These are phyloP conservation scores for Cyberlindnera maritima DNA, from an alignment of 805 yeast species.

Conservation along the genomic window DNA sequence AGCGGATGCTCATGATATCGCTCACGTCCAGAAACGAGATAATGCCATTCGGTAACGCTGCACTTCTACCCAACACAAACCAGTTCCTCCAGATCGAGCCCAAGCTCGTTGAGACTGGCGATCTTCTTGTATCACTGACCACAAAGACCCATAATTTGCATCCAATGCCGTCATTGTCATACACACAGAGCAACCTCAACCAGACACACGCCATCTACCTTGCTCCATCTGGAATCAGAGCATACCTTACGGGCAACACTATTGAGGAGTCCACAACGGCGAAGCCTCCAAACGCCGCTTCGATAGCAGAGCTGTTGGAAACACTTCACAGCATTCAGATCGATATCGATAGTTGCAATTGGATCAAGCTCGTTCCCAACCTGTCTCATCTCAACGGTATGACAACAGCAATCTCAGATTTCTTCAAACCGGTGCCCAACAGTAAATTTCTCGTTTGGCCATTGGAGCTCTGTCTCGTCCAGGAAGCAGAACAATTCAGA, in stretches of 20 bases:
- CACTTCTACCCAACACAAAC: conserved; percentile 29
- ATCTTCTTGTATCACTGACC: conserved; percentile 36
- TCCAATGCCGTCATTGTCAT: conserved; percentile 28
- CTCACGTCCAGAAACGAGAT: conserved; percentile 34
- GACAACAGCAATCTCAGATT: conserved; percentile 60
- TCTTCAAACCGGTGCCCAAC: conserved; percentile 47
- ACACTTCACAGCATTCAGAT: conserved; percentile 33
- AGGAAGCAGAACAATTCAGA: conserved; percentile 33
- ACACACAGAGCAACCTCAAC: conserved; percentile 20
- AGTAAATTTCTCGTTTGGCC: conserved; percentile 72
- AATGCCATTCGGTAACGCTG: conserved; percentile 51
- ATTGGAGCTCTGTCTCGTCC: conserved; percentile 58
- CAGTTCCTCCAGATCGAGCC: conserved; percentile 44
- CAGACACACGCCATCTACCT: conserved; percentile 42
- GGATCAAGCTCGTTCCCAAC: conserved; percentile 72
- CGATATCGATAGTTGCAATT: conserved; percentile 29
- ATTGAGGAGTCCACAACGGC: conserved; percentile 34
- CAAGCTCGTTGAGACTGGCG: conserved; percentile 44
- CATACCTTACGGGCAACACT: conserved; percentile 37
- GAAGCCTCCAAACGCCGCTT: conserved; percentile 41
- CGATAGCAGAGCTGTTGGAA: conserved; percentile 35
- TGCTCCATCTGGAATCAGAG: conserved; percentile 56
- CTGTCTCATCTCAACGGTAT: conserved; percentile 65
- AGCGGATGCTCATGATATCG: conserved; percentile 37
- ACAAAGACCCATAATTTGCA: conserved; percentile 32